Evolutionary conservation across 1,284 basidiomycete species (phyloP).

Genomic region (Mycosarcoma mackinlayi): DNA sequence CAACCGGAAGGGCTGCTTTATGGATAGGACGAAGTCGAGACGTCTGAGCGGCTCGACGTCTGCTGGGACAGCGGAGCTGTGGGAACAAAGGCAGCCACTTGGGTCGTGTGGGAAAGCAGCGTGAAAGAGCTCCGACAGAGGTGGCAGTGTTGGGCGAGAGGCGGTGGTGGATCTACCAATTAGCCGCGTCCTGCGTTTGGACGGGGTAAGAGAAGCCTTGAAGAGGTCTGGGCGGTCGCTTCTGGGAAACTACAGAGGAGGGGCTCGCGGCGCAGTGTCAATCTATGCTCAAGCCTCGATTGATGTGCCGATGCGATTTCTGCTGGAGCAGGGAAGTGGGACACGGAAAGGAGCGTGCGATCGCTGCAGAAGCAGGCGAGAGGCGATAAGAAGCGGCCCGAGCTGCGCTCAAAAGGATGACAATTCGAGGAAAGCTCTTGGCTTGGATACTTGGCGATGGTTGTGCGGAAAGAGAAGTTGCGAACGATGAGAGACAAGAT

Average conservation of each 20-base stretch:
- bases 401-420: no score
- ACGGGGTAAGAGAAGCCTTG: neutral
- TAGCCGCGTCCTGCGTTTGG: neutral
- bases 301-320: neutral
- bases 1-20: slow-evolving; percentile 19
- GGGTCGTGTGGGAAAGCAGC: neutral
- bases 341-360: neutral
- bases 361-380: neutral
- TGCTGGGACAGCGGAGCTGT: neutral
- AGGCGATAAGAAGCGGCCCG: slow-evolving; percentile 7
- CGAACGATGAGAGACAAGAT: neutral
- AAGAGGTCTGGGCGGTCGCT: no score
- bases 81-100: neutral
- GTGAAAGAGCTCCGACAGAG: no score
- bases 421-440: no score
- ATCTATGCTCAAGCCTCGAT: neutral
- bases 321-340: neutral
- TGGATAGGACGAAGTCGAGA: slow-evolving; percentile 5
- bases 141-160: neutral
- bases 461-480: neutral
- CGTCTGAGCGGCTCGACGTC: slow-evolving; percentile 12
- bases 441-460: neutral
- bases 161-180: no score
- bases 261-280: no score
- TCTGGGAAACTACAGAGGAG: no score